Evolutionary conservation across 2,329 filamentous ascomycete genomes (phyloP), one percentile per base, ranked within the genome.

Genomic region (Aurifilum marmelostoma): DNA sequence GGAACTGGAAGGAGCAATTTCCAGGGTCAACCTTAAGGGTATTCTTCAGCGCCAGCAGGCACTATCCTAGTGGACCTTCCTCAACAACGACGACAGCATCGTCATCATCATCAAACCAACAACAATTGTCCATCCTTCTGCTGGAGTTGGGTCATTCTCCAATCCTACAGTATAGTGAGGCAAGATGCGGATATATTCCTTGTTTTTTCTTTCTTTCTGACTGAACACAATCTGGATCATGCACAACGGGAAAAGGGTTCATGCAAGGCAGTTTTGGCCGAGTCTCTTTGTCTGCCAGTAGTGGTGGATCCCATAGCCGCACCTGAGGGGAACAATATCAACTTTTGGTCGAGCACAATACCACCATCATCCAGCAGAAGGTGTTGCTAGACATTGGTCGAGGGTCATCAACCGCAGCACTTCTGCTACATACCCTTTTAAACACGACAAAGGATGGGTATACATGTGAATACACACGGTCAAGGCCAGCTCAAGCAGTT

Each of bases 261-360:
- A 21, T 39, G 29, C 34, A 16, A n/a, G 6, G 58, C 18, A 6
- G 12, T 58, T 56, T 27, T 59, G 39, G n/a, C 32, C 58, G 18
- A 60, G 58, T 63, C 47, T 27, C 58, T 37, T 64, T 66, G 50
- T 63, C 58, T 34, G 47, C 29, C 11, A 24, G 65, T 11, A 34
- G 65, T 61, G 32, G 58, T 21, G 18, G 29, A 9, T 14, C 4
- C 21, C 29, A 21, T n/a, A 8, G 2, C 8, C 56, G 24, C 18
- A 37, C 59, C 50, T 11, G 12, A 21, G 58, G 47, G 41, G 43
- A 37, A 34, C 54, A 69, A 67, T 50, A 56, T 18, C 32, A 37
- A 34, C 60, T 32, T 24, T 29, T 60, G 54, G 16, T 8, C 7
- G 27, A 66, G 64, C 24, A 67, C 65, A 69, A 69, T 67, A 67